A percentile compares a stretch with the other conserved stretches of the same genome.
phyloP scores from a whole-genome alignment of 805 yeast species.

The Yamadazyma akitaensis region DNA sequence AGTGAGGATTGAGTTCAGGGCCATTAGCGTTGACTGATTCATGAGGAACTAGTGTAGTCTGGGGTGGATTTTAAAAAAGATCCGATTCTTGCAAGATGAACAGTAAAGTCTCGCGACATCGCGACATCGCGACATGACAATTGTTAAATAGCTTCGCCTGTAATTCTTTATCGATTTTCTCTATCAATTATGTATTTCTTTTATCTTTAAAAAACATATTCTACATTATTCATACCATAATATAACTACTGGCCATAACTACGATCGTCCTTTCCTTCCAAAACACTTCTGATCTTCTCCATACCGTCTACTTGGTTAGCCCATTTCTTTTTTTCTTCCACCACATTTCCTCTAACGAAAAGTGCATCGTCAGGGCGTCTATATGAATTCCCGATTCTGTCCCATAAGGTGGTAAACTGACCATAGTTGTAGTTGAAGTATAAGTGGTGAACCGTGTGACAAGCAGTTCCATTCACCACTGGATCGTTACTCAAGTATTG shows the following conservation, averaged over 20 bases:
- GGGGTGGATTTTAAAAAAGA: background rate
- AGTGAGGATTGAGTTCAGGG: conserved; percentile 37
- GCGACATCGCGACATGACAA: background rate
- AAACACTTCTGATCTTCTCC: conserved; percentile 73
- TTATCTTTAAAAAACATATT: too few species aligned
- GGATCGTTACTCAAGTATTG: conserved; percentile 93
- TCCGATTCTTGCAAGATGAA: too few species aligned
- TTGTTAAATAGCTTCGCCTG: too few species aligned
- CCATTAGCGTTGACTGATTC: conserved; percentile 38
- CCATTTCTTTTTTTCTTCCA: conserved; percentile 62
- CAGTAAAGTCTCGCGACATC: background rate
- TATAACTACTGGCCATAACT: conserved; percentile 42
- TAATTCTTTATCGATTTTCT: too few species aligned
- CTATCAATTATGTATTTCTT: too few species aligned
- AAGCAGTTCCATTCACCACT: conserved; percentile 94
- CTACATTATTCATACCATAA: background rate
- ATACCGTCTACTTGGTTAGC: conserved; percentile 64
- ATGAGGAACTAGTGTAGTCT: conserved; percentile 6
- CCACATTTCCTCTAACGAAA: conserved; percentile 49
- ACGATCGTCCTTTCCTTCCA: conserved; percentile 81
- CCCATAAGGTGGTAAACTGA: conserved; percentile 98
- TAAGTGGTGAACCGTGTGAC: conserved; percentile 95
- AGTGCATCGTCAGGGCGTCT: conserved; percentile 87
- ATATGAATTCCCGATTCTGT: conserved; percentile 89
- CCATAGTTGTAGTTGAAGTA: conserved; percentile 98